Percentiles rank a stretch among this genome's conserved stretches.
Conservation (phyloP, 1,284 basidiomycete genomes). For the Apiotrichum gracile region DNA sequence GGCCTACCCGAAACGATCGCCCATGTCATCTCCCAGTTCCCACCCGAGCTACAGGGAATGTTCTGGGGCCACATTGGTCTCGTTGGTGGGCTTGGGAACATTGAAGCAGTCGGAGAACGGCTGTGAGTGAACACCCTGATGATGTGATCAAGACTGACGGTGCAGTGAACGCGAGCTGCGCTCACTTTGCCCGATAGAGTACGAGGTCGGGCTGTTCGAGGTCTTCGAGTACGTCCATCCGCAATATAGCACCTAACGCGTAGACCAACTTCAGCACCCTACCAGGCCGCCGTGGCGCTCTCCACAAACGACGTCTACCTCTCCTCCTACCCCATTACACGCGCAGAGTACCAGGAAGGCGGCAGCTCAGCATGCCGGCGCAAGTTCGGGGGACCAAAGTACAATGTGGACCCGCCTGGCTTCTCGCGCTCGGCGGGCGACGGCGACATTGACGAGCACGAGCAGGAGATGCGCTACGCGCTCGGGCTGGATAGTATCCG, state of each 20-base stretch:
- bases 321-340: constrained; percentile 57
- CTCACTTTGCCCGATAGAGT: constrained; percentile 69
- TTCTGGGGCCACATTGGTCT: constrained; percentile 91
- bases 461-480: constrained; percentile 37
- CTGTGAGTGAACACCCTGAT: constrained; percentile 51
- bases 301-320: constrained; percentile 55
- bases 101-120: constrained; percentile 66
- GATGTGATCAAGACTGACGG: not conserved
- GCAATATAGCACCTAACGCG: not conserved
- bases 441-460: constrained; percentile 33
- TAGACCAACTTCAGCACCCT: constrained; percentile 70
- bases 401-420: constrained; percentile 37
- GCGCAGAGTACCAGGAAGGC: constrained; percentile 72
- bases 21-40: constrained; percentile 64
- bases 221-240: constrained; percentile 61
- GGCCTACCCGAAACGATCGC: constrained; percentile 72
- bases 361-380: constrained; percentile 64
- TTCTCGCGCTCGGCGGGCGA: constrained; percentile 21
- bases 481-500: constrained; percentile 36
- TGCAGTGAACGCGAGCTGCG: constrained; percentile 59
- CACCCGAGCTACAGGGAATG: constrained; percentile 74
- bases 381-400: constrained; percentile 36
- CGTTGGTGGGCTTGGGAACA: constrained; percentile 73
- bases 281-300: constrained; percentile 61
- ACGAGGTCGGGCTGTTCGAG: constrained; percentile 64